Evolutionary conservation across 805 yeast genomes (phyloP), one percentile per base, ranked within the genome.

Genomic region (Metschnikowia cerradonensis): DNA sequence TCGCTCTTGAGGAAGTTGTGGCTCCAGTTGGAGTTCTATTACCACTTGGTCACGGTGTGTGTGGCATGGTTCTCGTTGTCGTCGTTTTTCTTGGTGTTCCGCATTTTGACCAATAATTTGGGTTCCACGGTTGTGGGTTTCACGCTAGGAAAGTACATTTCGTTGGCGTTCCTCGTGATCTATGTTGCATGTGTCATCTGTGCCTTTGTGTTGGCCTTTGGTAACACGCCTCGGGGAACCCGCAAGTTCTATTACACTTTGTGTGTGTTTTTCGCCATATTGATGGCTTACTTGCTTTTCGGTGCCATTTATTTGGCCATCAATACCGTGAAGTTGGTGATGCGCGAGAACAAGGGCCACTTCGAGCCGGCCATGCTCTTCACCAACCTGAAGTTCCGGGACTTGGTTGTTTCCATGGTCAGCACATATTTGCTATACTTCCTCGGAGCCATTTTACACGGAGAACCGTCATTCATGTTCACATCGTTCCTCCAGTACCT

Each of bases 21-120:
- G 64, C 76, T 94, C 53, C 96, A 90, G 60, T 59, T 92, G 55
- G 97, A 94, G 67, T 94, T 94, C 67, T 72, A 88, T 54, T 94
- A 91, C 70, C 98, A 92, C 67, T 83, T 87, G 62, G 68, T 88
- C 52, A 83, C 85, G 45, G 75, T 91, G 65, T 52, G 89, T 31
- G 95, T 94, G 72, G 86, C 96, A 36, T 90, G 94, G 82, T 94
- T 94, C 67, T 88, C 97, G 3, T 77, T 94, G 59, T 88, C 94
- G 32, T 94, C 92, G 67, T 94, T 90, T 70, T 95, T 88, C 63
- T 74, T 94, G 65, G 90, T 97, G 8, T 94, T 94, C 70, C 88
- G 91, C 67, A 90, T 90, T 67, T 80, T 94, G 60, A 92, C 97
- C 34, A 49, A 52, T 32, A 85, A 91, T 48, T 75, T 92, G 54